A percentile compares a stretch with the other conserved stretches of the same genome.
Evolutionary conservation across 257 asterid species (phyloP).

Genomic region (Solanum commersonii): DNA sequence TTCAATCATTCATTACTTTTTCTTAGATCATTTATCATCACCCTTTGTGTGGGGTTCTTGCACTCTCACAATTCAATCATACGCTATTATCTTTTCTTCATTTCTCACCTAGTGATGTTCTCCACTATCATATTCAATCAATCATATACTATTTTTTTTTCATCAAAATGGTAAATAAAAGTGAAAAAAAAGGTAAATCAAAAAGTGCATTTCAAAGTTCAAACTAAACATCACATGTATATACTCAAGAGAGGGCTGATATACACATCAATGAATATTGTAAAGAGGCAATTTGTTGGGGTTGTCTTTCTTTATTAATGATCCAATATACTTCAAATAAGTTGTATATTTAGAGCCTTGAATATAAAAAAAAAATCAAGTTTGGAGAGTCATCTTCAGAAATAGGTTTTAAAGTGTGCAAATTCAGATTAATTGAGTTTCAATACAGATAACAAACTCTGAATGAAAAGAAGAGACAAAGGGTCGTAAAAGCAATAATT

Average conservation of each 20-base stretch:
- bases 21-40: not conserved
- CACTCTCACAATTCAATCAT: not conserved
- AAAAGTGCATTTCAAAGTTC: not conserved
- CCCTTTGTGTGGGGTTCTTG: not conserved
- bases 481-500: not conserved
- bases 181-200: not conserved
- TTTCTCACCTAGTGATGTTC: not conserved
- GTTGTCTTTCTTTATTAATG: not conserved
- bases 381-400: rapidly evolving
- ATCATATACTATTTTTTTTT: not conserved
- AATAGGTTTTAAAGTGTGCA: rapidly evolving
- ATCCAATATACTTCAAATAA: not conserved
- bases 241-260: not conserved
- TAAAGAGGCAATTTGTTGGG: not conserved
- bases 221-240: not conserved
- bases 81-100: not conserved
- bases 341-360: not conserved
- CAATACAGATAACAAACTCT: too few relatives aligned
- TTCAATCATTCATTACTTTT: not conserved
- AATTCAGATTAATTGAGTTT: not conserved
- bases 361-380: not conserved
- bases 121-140: not conserved
- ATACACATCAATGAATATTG: not conserved
- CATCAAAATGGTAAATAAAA: not conserved
- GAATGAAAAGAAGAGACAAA: too few relatives aligned